Evolutionary conservation across 768 basidiomycete genomes (phyloP).

Genomic region (Mycena crocata): DNA sequence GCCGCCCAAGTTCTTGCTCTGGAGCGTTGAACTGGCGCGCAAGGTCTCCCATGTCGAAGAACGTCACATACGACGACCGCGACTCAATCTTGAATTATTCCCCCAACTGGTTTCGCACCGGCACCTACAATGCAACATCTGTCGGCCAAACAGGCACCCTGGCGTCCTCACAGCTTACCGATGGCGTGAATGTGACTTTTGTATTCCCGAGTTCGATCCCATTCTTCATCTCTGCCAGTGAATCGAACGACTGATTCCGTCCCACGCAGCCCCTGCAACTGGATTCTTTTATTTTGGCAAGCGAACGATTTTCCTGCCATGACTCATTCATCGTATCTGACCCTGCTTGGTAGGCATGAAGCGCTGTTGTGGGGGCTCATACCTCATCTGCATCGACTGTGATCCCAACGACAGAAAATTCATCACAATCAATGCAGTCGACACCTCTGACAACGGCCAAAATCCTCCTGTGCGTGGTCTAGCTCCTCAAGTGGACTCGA

Average conservation of each 20-base stretch:
- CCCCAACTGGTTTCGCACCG: slow-evolving; percentile 37
- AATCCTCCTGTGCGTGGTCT: slow-evolving; percentile 43
- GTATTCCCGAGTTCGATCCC: slow-evolving; percentile 34
- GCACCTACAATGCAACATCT: slow-evolving; percentile 43
- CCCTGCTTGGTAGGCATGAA: no score
- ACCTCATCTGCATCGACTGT: slow-evolving; percentile 49
- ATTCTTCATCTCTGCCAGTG: not conserved
- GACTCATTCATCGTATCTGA: no score
- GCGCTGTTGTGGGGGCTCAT: slow-evolving; percentile 40
- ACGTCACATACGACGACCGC: slow-evolving; percentile 42
- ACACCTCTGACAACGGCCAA: slow-evolving; percentile 42
- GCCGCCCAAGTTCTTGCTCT: not conserved
- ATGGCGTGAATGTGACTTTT: slow-evolving; percentile 44
- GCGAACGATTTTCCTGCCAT: no score
- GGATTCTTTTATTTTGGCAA: slow-evolving; percentile 47
- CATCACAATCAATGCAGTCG: slow-evolving; percentile 42
- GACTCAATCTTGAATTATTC: slow-evolving; percentile 38
- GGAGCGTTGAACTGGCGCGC: not conserved
- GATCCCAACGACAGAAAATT: slow-evolving; percentile 41
- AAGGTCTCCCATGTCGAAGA: slow-evolving; percentile 16
- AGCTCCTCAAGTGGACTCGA: not conserved
- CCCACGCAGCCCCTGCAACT: slow-evolving; percentile 37
- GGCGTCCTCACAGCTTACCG: slow-evolving; percentile 36
- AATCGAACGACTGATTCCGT: not conserved
- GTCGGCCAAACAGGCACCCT: slow-evolving; percentile 44